Evolutionary conservation across 352 stramenopile species (phyloP).

Genomic region (Phytophthora brassicae): DNA sequence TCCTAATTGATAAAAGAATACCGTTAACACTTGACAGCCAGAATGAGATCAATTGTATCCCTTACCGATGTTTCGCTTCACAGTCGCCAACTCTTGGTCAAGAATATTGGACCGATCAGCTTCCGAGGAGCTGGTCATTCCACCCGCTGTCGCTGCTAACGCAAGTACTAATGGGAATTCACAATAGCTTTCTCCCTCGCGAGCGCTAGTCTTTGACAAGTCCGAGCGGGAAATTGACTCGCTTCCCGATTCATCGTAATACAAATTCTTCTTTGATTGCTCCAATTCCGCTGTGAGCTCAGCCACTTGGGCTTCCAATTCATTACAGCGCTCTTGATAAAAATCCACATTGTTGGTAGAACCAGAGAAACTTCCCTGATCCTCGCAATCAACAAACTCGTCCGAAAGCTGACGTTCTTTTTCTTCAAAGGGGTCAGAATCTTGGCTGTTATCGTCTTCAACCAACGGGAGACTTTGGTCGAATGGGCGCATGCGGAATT

Average conservation of each 20-base stretch:
- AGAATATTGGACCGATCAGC: constrained; percentile 61
- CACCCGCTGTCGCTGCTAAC: constrained; percentile 69
- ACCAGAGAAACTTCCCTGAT: constrained; percentile 20
- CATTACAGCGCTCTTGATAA: constrained; percentile 69
- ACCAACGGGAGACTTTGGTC: constrained; percentile 80
- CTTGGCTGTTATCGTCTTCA: constrained; percentile 41
- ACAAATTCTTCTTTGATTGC: constrained; percentile 71
- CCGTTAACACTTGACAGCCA: constrained; percentile 4
- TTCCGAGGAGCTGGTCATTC: constrained; percentile 72
- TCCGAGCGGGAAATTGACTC: constrained; percentile 69
- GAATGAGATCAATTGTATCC: neutral
- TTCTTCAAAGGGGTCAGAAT: constrained; percentile 32
- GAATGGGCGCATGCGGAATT: constrained; percentile 87
- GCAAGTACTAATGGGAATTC: constrained; percentile 84
- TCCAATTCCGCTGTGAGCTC: constrained; percentile 72
- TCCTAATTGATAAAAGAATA: constrained; percentile 8
- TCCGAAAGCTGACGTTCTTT: constrained; percentile 31
- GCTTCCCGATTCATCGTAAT: constrained; percentile 69
- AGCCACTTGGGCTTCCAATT: constrained; percentile 62
- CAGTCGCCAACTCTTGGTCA: constrained; percentile 54
- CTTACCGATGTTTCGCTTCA: constrained; percentile 56
- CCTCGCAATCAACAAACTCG: constrained; percentile 37
- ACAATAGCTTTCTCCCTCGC: constrained; percentile 69
- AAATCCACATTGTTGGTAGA: constrained; percentile 44
- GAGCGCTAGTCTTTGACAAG: constrained; percentile 66